Conservation (phyloP, 2,329 filamentous ascomycete genomes). For the Alternaria ethzedia region DNA sequence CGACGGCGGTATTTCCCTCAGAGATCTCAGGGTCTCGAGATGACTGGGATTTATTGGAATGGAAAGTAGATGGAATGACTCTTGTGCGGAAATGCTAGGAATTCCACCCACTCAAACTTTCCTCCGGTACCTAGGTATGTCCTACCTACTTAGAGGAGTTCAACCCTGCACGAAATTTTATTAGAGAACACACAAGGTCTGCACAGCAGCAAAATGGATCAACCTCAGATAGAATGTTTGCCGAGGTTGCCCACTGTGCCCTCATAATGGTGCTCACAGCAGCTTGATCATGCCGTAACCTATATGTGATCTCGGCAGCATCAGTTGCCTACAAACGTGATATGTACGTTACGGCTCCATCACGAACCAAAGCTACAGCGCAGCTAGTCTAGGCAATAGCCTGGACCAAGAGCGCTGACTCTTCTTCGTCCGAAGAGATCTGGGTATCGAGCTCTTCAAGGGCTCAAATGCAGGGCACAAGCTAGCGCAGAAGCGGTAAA, state of each 20-base stretch:
- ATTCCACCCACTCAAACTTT: too few relatives aligned
- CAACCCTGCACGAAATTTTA: too few relatives aligned
- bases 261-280: neutral
- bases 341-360: neutral
- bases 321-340: neutral
- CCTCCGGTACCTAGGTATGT: too few relatives aligned
- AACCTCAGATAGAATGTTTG: neutral
- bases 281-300: neutral
- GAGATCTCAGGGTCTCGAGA: neutral
- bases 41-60: neutral
- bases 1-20: neutral
- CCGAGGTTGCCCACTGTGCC: neutral
- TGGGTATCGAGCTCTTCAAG: neutral
- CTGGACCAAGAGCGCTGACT: neutral
- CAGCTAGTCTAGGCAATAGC: neutral
- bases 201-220: neutral
- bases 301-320: neutral
- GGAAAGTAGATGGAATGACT: neutral
- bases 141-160: too few relatives aligned
- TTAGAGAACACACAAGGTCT: neutral
- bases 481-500: constrained; percentile 10
- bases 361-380: neutral
- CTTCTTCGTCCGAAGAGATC: neutral
- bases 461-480: neutral
- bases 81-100: neutral